Evolutionary conservation across 345 rosid genomes (phyloP).

Genomic region (Eutrema yunnanense): DNA sequence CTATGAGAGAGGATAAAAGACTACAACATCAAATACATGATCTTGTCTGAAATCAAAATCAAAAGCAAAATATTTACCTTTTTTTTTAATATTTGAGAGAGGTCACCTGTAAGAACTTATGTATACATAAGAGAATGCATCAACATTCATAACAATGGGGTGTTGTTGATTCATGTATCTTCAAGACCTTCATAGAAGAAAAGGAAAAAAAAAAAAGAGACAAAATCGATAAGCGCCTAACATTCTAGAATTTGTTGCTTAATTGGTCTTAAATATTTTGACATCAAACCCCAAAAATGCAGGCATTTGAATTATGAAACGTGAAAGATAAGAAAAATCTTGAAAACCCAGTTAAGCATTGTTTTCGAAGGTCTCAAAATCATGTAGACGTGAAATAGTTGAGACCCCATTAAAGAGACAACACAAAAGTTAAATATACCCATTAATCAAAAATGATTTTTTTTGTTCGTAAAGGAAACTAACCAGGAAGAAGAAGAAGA

Average conservation of each 20-base stretch:
- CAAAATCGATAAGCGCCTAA: not conserved
- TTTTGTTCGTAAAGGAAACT: not conserved
- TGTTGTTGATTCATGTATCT: slow-evolving; percentile 29
- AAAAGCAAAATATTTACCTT: not conserved
- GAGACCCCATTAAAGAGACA: not conserved
- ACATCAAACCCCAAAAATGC: slow-evolving; percentile 12
- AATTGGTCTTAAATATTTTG: not conserved
- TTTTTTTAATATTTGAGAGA: not conserved
- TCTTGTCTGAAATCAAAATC: not conserved
- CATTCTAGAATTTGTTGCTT: not conserved
- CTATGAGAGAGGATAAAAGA: not conserved
- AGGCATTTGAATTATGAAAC: slow-evolving; percentile 11
- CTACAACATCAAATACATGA: not conserved
- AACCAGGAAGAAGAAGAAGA: slow-evolving; percentile 16
- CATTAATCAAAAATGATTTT: not conserved
- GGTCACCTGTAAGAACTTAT: slow-evolving; percentile 20
- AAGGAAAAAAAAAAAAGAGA: not conserved
- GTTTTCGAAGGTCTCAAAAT: not conserved
- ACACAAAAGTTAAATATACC: not conserved
- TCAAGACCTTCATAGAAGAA: slow-evolving; percentile 16
- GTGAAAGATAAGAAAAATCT: slow-evolving; percentile 15
- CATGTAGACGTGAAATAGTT: not conserved
- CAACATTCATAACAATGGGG: slow-evolving; percentile 19
- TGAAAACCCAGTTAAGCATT: slow-evolving; percentile 5
- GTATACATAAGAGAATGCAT: slow-evolving; percentile 3